Percentiles rank a stretch among this genome's conserved stretches.
Conservation (phyloP, 768 basidiomycete species). For the Naganishia friedmannii region DNA sequence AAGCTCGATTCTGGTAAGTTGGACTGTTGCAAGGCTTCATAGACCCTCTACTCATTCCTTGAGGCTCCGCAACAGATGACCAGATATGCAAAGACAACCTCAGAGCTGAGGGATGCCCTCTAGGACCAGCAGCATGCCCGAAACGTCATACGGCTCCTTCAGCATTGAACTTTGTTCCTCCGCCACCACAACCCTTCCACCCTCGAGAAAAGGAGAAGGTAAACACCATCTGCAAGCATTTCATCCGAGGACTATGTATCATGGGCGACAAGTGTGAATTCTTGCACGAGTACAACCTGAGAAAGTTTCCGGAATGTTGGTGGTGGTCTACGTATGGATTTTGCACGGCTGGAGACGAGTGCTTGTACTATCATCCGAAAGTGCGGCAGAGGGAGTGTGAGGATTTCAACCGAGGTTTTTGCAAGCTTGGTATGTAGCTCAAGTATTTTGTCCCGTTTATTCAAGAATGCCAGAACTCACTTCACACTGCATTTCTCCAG, state of each 20-base stretch:
- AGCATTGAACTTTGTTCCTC: slow-evolving; percentile 80
- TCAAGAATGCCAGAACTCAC: neutral
- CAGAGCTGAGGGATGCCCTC: slow-evolving; percentile 78
- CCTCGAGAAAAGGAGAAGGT: slow-evolving; percentile 55
- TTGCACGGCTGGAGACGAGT: slow-evolving; percentile 94
- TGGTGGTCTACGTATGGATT: slow-evolving; percentile 98
- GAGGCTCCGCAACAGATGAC: slow-evolving; percentile 62
- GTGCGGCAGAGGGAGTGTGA: slow-evolving; percentile 94
- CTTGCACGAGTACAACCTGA: slow-evolving; percentile 94
- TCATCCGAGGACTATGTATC: slow-evolving; percentile 95
- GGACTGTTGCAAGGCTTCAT: neutral
- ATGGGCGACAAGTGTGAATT: slow-evolving; percentile 98
- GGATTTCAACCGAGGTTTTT: slow-evolving; percentile 93
- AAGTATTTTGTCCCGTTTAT: neutral
- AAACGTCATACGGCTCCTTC: slow-evolving; percentile 87
- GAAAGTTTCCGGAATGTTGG: slow-evolving; percentile 98
- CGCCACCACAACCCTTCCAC: slow-evolving; percentile 74
- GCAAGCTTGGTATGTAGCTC: slow-evolving; percentile 70
- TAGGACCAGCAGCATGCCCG: slow-evolving; percentile 87
- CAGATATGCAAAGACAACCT: slow-evolving; percentile 87
- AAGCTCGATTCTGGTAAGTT: slow-evolving; percentile 84
- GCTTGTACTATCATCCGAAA: slow-evolving; percentile 78
- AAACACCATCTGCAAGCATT: slow-evolving; percentile 93
- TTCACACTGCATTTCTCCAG: slow-evolving; percentile 53
- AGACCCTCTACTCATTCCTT: neutral